These are phyloP conservation scores for Berberis vulgaris DNA, from an alignment of 164 flowering plant genomes.

Conservation along the genomic window DNA sequence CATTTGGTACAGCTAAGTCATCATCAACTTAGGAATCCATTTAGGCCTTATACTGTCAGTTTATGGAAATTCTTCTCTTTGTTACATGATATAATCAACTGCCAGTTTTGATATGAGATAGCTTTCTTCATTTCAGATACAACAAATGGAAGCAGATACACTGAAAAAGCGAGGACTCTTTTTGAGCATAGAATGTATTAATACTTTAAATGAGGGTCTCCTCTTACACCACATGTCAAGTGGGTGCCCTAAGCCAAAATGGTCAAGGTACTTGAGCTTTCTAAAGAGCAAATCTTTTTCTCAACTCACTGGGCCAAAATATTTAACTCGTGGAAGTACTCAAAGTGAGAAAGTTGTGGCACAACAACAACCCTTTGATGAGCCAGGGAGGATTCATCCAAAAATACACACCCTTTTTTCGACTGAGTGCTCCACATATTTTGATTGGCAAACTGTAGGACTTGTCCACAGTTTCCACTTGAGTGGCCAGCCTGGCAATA, in stretches of 20 bases:
- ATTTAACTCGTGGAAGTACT: constrained; percentile 23
- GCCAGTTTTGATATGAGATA: not conserved
- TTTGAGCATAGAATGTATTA: constrained; percentile 78
- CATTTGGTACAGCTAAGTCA: no score
- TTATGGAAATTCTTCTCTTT: no score
- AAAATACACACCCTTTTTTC: constrained; percentile 95
- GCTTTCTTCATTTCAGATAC: constrained; percentile 36
- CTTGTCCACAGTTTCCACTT: constrained; percentile 81
- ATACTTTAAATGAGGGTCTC: constrained; percentile 87
- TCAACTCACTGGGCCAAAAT: constrained; percentile 67
- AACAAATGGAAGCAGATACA: constrained; percentile 55
- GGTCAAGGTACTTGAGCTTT: constrained; percentile 92
- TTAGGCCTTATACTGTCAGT: no score
- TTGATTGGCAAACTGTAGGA: constrained; percentile 99
- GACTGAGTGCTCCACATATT: constrained; percentile 80
- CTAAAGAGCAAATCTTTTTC: constrained; percentile 74
- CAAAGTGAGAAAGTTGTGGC: constrained; percentile 22
- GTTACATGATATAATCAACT: no score
- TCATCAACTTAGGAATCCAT: no score
- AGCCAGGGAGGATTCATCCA: constrained; percentile 32
- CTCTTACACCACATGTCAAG: constrained; percentile 58
- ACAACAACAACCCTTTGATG: constrained; percentile 22
- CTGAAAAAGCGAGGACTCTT: constrained; percentile 53
- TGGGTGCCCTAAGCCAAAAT: constrained; percentile 83
- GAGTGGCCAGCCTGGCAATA: constrained; percentile 97